Evolutionary conservation across 2,329 filamentous ascomycete species (phyloP), one percentile per base, ranked within the genome.

Genomic region (Pyricularia sp.): DNA sequence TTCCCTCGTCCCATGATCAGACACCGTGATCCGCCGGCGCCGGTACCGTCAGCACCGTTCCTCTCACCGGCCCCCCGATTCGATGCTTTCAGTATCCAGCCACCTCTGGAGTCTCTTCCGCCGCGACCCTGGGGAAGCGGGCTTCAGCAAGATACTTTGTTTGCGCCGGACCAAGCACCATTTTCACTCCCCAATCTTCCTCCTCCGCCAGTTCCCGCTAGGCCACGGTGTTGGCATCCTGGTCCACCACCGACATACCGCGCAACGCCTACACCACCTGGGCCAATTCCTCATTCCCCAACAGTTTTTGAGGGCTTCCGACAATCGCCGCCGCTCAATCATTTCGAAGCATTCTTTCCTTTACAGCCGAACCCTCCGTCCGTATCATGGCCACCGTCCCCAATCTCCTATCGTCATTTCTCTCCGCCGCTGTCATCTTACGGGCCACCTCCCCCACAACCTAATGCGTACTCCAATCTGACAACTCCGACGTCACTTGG

Each of bases 401-500:
- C 66, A 30, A 17, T 23, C 14, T 61, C 66, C 17, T 63, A 59
- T 30, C 17, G n/a, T 20, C 23, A 67, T 12, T 26, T 31, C 66
- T 33, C 50, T 10, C 50, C 9, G 10, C 66, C 42, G 2, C 11
- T 65, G 30, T 36, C 64, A 25, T 65, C 31, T 7, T 65, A 36
- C n/a, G 64, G 64, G 11, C 42, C 42, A 12, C 66, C 66, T 26
- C 66, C 66, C 28, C 66, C 66, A 17, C 20, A 31, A 14, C 25
- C 30, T 23, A 61, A 59, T 17, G 26, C 66, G n/a, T 67, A 59
- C 55, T 55, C 42, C 36, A 25, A 50, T 9, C 66, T 67, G 66
- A 67, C 66, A 14, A 67, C 66, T 10, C 66, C 66, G 7, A 67
- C 50, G 28, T 67, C 66, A 58, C 66, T 67, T 30, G 26, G 55